These are phyloP conservation scores for Gynandropsis gynandra DNA, from an alignment of 345 rosid genomes.

Conservation along the genomic window DNA sequence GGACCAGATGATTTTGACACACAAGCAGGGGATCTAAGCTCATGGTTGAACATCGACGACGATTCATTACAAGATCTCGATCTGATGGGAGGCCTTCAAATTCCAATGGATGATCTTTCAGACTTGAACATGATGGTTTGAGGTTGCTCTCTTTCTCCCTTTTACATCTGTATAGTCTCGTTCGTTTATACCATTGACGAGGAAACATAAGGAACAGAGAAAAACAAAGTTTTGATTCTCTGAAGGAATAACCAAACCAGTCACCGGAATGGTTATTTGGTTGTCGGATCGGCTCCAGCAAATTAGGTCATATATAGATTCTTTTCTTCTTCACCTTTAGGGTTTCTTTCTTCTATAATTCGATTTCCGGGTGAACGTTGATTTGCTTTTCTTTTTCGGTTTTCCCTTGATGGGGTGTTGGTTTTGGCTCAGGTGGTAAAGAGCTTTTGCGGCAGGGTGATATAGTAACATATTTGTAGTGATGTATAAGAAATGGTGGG, in stretches of 20 bases:
- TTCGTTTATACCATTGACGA: slow-evolving; percentile 71
- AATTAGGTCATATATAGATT: slow-evolving; percentile 65
- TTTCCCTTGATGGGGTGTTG: slow-evolving; percentile 21
- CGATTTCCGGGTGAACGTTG: slow-evolving; percentile 37
- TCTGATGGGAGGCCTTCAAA: slow-evolving; percentile 95
- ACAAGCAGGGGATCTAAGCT: slow-evolving; percentile 75
- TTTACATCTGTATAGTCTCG: slow-evolving; percentile 65
- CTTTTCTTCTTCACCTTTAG: slow-evolving; percentile 33
- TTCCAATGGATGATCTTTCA: slow-evolving; percentile 98
- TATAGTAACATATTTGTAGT: slow-evolving; percentile 36
- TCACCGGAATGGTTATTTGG: slow-evolving; percentile 41
- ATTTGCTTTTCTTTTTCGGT: slow-evolving; percentile 25
- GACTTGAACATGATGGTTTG: slow-evolving; percentile 96
- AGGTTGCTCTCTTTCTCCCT: slow-evolving; percentile 28
- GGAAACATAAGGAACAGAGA: slow-evolving; percentile 18
- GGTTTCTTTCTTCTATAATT: slow-evolving; percentile 15
- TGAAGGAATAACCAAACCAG: slow-evolving; percentile 60
- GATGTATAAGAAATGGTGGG: slow-evolving; percentile 27
- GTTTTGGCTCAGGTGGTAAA: slow-evolving; percentile 33
- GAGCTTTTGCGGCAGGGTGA: slow-evolving; percentile 30
- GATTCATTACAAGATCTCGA: slow-evolving; percentile 71
- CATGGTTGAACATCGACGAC: slow-evolving; percentile 95
- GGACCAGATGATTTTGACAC: slow-evolving; percentile 41
- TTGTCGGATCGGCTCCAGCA: slow-evolving; percentile 40
- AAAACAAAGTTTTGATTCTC: slow-evolving; percentile 35